Conservation (phyloP, 2,329 filamentous ascomycete species). For the Phoma sp. region DNA sequence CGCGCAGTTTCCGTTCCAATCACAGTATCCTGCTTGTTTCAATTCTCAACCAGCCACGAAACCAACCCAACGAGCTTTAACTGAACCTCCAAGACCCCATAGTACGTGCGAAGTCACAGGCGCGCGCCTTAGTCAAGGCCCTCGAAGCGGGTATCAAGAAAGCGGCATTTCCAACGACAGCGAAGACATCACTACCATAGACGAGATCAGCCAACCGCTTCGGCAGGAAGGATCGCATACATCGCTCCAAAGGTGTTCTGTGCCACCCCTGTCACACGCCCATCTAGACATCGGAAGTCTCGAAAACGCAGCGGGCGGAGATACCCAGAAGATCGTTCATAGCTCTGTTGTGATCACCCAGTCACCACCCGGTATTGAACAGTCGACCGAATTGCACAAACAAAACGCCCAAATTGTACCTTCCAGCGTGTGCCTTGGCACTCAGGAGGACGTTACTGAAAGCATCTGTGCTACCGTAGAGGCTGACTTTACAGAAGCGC, state of each 20-base stretch:
- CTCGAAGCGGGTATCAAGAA: neutral
- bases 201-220: slow-evolving; percentile 8
- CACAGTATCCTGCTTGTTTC: slow-evolving; percentile 13
- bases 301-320: neutral
- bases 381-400: slow-evolving; percentile 18
- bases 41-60: neutral
- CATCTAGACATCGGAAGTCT: neutral
- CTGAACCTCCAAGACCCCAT: neutral
- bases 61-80: neutral
- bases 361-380: neutral
- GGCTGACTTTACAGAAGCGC: neutral
- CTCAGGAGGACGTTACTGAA: slow-evolving; percentile 27
- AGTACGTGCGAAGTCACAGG: neutral
- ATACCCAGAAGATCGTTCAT: neutral
- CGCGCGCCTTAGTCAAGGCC: neutral
- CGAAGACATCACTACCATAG: slow-evolving; percentile 14
- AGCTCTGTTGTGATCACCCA: slow-evolving; percentile 3
- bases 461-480: slow-evolving; percentile 29
- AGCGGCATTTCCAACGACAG: neutral
- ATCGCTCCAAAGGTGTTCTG: too few relatives aligned
- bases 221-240: neutral
- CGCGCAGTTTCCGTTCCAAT: slow-evolving; percentile 23
- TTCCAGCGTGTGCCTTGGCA: slow-evolving; percentile 20
- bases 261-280: neutral
- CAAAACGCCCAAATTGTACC: slow-evolving; percentile 38